phyloP scores from a whole-genome alignment of 1,139 yeast species.

The Nakaseomyces bracarensis region DNA sequence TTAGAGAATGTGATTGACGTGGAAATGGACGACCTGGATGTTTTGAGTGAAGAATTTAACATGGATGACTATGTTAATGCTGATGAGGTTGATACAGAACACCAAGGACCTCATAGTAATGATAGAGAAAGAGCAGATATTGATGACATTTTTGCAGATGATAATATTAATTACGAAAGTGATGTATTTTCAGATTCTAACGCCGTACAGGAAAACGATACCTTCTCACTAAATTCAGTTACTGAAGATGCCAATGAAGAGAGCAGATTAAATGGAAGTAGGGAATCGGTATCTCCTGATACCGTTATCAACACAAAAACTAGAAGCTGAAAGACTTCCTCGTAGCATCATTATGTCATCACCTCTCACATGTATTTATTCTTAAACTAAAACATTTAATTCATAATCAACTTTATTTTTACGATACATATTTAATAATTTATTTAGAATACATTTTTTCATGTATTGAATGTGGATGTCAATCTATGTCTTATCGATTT shows the following conservation, averaged over 20 bases:
- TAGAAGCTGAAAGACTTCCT: not conserved
- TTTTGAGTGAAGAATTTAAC: slow-evolving; percentile 22
- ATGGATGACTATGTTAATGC: slow-evolving; percentile 2
- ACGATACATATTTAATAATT: no score
- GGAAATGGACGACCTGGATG: slow-evolving; percentile 62
- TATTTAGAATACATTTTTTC: no score
- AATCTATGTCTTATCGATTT: no score
- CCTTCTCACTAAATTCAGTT: not conserved
- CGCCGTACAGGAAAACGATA: not conserved
- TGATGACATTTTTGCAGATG: slow-evolving; percentile 6
- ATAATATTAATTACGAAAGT: not conserved
- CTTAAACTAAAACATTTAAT: no score
- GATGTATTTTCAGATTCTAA: slow-evolving; percentile 3
- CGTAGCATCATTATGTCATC: not conserved
- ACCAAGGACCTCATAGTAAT: not conserved
- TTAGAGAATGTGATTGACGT: slow-evolving; percentile 62
- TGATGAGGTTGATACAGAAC: not conserved
- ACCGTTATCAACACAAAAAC: not conserved
- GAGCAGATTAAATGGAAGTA: not conserved
- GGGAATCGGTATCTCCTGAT: not conserved
- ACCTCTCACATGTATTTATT: no score
- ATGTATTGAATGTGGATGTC: no score
- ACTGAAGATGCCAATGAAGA: slow-evolving; percentile 1
- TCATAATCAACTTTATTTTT: no score
- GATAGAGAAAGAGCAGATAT: not conserved